Conservation (phyloP, 2,329 filamentous ascomycete species). For the Bretziella fagacearum region DNA sequence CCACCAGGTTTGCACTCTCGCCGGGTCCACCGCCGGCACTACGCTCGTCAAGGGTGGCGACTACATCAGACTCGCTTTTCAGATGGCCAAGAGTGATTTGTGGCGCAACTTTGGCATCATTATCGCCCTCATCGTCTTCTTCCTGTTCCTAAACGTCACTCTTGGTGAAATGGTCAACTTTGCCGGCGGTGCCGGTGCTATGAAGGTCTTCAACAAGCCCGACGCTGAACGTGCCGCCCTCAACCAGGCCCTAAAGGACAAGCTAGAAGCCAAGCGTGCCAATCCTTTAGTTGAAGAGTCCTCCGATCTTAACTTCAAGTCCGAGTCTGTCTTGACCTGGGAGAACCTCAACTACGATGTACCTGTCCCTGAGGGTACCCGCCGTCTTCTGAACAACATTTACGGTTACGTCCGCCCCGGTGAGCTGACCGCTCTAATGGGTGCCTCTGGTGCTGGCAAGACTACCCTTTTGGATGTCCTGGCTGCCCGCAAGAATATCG, state of each 20-base stretch:
- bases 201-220: constrained; percentile 61
- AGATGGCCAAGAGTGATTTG: constrained; percentile 47
- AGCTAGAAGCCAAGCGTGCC: constrained; percentile 38
- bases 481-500: constrained; percentile 42
- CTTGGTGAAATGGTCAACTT: constrained; percentile 58
- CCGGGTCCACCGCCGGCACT: constrained; percentile 52
- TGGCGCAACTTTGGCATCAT: constrained; percentile 81
- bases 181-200: constrained; percentile 64
- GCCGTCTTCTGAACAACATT: constrained; percentile 37
- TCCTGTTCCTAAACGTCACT: constrained; percentile 58
- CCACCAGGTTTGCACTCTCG: constrained; percentile 65
- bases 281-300: constrained; percentile 24
- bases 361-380: constrained; percentile 38
- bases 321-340: constrained; percentile 63
- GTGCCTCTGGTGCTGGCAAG: constrained; percentile 72
- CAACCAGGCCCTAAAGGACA: constrained; percentile 44
- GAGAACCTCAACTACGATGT: constrained; percentile 68
- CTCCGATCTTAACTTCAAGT: constrained; percentile 38
- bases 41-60: constrained; percentile 43
- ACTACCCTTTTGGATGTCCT: constrained; percentile 71
- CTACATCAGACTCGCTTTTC: constrained; percentile 54
- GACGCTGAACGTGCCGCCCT: constrained; percentile 48
- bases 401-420: constrained; percentile 61
- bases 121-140: constrained; percentile 54
- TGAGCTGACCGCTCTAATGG: constrained; percentile 64